A percentile compares a stretch with the other conserved stretches of the same genome.
Conservation (phyloP, 2,329 filamentous ascomycete genomes). For the Podosphaera xanthii region DNA sequence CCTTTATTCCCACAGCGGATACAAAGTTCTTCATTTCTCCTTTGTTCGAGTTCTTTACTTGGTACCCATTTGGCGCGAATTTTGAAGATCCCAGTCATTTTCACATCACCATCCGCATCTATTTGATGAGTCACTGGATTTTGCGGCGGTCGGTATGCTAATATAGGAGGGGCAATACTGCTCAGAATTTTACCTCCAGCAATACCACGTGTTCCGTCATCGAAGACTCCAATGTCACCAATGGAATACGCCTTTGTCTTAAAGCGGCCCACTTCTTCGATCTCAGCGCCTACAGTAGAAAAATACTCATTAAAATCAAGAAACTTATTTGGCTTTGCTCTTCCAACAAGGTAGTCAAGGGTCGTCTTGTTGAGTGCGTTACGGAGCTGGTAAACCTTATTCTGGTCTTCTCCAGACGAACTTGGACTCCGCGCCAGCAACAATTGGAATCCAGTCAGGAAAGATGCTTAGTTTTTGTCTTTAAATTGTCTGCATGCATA, state of each 20-base stretch:
- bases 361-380: not conserved
- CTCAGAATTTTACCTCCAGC: not conserved
- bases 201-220: not conserved
- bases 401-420: not conserved
- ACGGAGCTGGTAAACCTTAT: not conserved
- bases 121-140: not conserved
- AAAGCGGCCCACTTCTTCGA: not conserved
- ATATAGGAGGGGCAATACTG: not conserved
- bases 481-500: not conserved
- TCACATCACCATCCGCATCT: not conserved
- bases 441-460: not conserved
- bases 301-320: not conserved
- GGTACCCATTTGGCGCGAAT: no score
- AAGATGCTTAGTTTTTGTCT: not conserved
- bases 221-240: not conserved
- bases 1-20: no score
- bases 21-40: no score
- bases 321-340: not conserved
- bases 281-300: not conserved
- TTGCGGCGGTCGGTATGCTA: not conserved
- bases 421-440: not conserved
- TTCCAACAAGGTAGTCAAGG: not conserved
- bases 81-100: not conserved
- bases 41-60: no score
- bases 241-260: not conserved